Evolutionary conservation across 2,329 filamentous ascomycete genomes (phyloP).

Genomic region (Rhynchosporium graminicola): DNA sequence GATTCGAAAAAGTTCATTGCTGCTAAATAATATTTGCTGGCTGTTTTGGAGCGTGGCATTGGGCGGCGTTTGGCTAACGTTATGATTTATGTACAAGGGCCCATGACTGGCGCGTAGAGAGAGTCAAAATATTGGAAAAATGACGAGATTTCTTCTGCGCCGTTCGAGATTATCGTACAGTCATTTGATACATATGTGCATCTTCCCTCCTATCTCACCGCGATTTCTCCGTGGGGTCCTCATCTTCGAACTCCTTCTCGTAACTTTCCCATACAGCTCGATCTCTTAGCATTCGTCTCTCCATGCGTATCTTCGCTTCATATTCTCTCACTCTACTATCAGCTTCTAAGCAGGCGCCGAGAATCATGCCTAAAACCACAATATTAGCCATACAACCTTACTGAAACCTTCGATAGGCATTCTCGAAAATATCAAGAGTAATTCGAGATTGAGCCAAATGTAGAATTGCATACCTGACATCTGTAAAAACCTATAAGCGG

Average conservation of each 20-base stretch:
- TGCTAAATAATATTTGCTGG: constrained; percentile 27
- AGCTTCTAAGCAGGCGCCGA: constrained; percentile 75
- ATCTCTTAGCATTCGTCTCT: constrained; percentile 63
- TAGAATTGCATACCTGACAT: constrained; percentile 60
- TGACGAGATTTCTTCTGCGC: constrained; percentile 8
- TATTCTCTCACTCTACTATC: constrained; percentile 68
- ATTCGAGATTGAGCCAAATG: neutral
- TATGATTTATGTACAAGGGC: constrained; percentile 23
- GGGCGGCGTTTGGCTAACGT: constrained; percentile 33
- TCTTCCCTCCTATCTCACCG: constrained; percentile 19
- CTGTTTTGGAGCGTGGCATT: constrained; percentile 21
- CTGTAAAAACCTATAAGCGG: constrained; percentile 65
- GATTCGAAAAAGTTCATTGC: constrained; percentile 75
- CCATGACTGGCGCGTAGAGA: constrained; percentile 24
- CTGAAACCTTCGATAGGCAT: neutral
- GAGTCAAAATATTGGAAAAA: constrained; percentile 16
- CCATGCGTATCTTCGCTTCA: constrained; percentile 64
- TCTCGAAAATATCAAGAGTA: neutral
- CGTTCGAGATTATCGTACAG: constrained; percentile 8
- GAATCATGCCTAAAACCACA: constrained; percentile 57
- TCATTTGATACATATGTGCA: constrained; percentile 3
- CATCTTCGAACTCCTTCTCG: constrained; percentile 54
- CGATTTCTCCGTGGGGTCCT: constrained; percentile 24
- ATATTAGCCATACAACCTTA: constrained; percentile 12
- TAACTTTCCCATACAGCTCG: constrained; percentile 69